Base-by-base conservation (phyloP, 768 basidiomycete species). In the Serendipita sp. region DNA sequence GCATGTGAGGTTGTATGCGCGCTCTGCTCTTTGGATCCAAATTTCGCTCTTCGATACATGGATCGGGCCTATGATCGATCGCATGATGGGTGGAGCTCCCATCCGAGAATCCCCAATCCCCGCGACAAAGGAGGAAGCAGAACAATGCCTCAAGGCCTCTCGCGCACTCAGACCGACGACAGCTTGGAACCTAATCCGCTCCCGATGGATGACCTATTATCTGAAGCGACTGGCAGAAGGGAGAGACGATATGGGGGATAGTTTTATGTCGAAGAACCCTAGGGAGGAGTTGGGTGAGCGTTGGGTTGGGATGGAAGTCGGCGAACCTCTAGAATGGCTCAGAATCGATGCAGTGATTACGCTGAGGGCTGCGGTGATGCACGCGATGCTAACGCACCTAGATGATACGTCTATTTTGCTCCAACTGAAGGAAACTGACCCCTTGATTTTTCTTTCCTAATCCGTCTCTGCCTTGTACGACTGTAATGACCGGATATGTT, bases 21-120 rank as follows among this genome's bases (percentile, higher is more conserved):
- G 56, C 1, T 60, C 65, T 1, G 20, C 68, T 42, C 61, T 61
- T 4, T 69, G 67, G 67, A 38, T 67, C 33, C 67, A 69, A 31
- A 38, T 60, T n/a, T 64, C 63, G 64, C 48, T 69, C 61, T 62
- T 69, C 17, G 68, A 69, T 51, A 65, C 65, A 2, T 69, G 67
- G 67, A 69, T 69, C 24, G 68, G 65, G 2, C 62, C 61, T 3
- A 60, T 22, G 3, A 60, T 66, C 2, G 68, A 69, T 50, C 33
- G 61, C 17, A 44, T 69, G 16, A 65, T 65, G 38, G 61, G 43
- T 26, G 48, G 44, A 2, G 34, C 5, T 22, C 41, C 26, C 3
- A 64, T 58, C 1, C 42, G 42, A 20, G 67, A 68, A 26, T 50
- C 64, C 2, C 14, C 64, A 0, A 56, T 68, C 43, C 68, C 68